Evolutionary conservation across 2,329 filamentous ascomycete genomes (phyloP), one percentile per base, ranked within the genome.

Genomic region (Fusarium tanahbumbuense): DNA sequence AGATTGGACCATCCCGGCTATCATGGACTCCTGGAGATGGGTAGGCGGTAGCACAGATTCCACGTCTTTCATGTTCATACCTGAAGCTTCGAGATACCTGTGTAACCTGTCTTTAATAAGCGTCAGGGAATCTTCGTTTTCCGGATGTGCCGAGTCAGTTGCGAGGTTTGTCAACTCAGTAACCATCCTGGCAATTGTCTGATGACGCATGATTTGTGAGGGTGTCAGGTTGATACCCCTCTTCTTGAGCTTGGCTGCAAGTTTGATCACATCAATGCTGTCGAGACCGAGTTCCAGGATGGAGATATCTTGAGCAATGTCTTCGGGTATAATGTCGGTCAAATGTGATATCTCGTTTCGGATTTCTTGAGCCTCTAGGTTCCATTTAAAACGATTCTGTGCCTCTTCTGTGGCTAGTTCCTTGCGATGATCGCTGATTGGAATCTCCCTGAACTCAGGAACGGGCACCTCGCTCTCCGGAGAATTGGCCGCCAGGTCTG

Each of bases 251-350:
- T 89, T 86, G 0, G 93, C 90, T 0, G 92, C 91, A 0, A 98
- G 82, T 73, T 93, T 97, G 78, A 98, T 95, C 3, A 92, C 88
- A 78, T 98, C 94, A 61, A 98, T 97, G 75, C 94, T 97, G 81
- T 98, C 95, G 9, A 98, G 85, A 0, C 94, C 94, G 32, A 98
- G 85, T 72, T 95, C 90, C 41, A 97, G 90, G 13, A 98, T 88
- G 0, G 91, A 91, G 0, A 88, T 88, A 9, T 83, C 79, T 54
- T 87, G 86, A 3, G 81, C 77, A 40, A 97, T 81, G 0, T 84
- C 79, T 3, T 83, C 77, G 5, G 79, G 76, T 0, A 86, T 76
- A 0, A 90, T 75, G 0, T 84, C 85, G 2, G 90, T 87, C 8
- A 97, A 81, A 1, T 76, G 73, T 2, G 91, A 87, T 45, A 97